Evolutionary conservation across 257 asterid species (phyloP), one percentile per base, ranked within the genome.

Genomic region (Osmanthus fragrans): DNA sequence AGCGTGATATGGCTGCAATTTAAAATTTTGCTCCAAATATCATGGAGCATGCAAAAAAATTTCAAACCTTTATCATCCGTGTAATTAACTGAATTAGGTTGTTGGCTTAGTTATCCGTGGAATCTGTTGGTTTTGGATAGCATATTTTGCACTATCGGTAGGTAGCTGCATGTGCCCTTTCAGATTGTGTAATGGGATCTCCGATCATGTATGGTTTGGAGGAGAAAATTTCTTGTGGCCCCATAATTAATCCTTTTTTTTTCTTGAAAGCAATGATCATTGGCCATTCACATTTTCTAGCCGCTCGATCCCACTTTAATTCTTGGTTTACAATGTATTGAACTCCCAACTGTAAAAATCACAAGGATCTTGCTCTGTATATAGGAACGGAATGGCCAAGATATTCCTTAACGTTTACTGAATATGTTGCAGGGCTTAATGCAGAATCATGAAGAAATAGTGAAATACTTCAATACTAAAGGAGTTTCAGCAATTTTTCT

Each of bases 401-500:
- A 25, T 67, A 7, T 8, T 56, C 51, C 56, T 51, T 19, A 80
- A 27, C 80, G 51, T 81, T 66, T 74, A 39, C 49, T 23, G 70
- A 39, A 33, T 70, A 3, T 77, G 69, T 77, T 80, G 77, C 96
- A 92, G 99, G 99, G 98, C 51, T 81, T 95, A 78, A 75, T 91
- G 87, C 96, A 89, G 82, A 84, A 92, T 78, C 98, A 92, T 30
- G 92, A 89, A 73, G 92, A 93, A 82, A 90, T 95, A 70, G 86
- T 82, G 32, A 88, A 91, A 39, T 95, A 95, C 86, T 93, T 95
- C 90, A 93, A 90, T 9, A 27, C 83, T 42, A 90, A 79, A 86
- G 99, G 99, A 73, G 97, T 93, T 79, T 95, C 96, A 9, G 85
- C 86, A 23, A 83, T 95, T 72, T 95, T 95, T 85, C 99, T 95